Percentiles rank a stretch among this genome's conserved stretches.
phyloP scores from a whole-genome alignment of 805 yeast species.

The Wickerhamomyces subpelliculosus region DNA sequence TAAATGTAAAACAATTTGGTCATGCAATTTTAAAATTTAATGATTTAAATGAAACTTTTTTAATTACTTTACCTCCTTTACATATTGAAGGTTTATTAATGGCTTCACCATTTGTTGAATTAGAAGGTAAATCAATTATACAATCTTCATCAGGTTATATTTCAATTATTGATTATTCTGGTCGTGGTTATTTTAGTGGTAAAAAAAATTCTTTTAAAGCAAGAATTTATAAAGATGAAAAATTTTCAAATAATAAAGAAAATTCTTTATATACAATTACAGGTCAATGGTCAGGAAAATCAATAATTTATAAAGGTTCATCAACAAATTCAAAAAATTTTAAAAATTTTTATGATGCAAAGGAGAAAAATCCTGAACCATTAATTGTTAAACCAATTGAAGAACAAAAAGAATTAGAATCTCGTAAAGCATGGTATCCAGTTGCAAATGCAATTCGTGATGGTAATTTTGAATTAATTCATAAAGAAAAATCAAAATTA shows the following conservation, averaged over 20 bases:
- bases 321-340: conserved; percentile 34
- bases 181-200: conserved; percentile 93
- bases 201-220: conserved; percentile 92
- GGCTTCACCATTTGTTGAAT: conserved; percentile 91
- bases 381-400: conserved; percentile 74
- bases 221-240: conserved; percentile 52
- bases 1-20: conserved; percentile 87
- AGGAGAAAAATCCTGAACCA: conserved; percentile 40
- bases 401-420: conserved; percentile 73
- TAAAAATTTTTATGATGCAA: conserved; percentile 59
- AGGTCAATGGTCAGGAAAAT: conserved; percentile 90
- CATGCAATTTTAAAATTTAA: conserved; percentile 72
- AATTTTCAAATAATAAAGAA: conserved; percentile 43
- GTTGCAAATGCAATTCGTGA: conserved; percentile 82
- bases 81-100: conserved; percentile 90
- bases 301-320: conserved; percentile 55
- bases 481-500: conserved; percentile 64
- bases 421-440: conserved; percentile 82
- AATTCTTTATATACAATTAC: conserved; percentile 70
- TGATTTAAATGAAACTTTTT: conserved; percentile 57
- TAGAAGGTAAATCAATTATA: conserved; percentile 82
- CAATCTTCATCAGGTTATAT: conserved; percentile 75
- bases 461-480: conserved; percentile 72
- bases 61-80: conserved; percentile 86
- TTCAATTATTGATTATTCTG: conserved; percentile 71